phyloP scores from a whole-genome alignment of 495 filamentous ascomycete species.

The Monascus purpureus region DNA sequence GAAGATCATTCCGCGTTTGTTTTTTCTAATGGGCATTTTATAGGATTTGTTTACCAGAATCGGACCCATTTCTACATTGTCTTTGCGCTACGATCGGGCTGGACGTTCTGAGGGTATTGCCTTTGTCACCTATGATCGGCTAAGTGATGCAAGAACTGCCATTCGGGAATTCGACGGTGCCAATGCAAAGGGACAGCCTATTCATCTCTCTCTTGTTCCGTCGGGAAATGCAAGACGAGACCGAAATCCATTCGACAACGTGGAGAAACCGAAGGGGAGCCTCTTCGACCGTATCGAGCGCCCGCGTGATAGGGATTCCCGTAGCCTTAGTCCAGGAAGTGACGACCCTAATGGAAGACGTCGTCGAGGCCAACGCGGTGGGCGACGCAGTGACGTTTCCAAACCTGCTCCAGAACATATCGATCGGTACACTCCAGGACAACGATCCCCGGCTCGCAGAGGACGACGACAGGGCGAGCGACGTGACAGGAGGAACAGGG shows the following conservation, averaged over 20 bases:
- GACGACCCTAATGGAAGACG: constrained; percentile 16
- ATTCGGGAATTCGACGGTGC: constrained; percentile 77
- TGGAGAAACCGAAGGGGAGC: constrained; percentile 50
- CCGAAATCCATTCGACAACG: constrained; percentile 37
- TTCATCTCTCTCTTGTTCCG: constrained; percentile 59
- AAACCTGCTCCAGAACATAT: constrained; percentile 57
- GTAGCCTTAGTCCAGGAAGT: constrained; percentile 27
- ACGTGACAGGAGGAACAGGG: constrained; percentile 22
- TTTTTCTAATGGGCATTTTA: neutral
- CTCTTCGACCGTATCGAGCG: constrained; percentile 64
- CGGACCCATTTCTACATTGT: constrained; percentile 53
- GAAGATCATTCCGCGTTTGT: neutral
- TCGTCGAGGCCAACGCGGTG: constrained; percentile 33
- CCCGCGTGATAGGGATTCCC: constrained; percentile 19
- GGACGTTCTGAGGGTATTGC: constrained; percentile 82
- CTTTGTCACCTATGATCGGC: constrained; percentile 63
- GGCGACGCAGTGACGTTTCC: constrained; percentile 49
- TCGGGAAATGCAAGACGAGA: constrained; percentile 34
- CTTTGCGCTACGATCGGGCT: constrained; percentile 74
- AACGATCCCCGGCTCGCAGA: constrained; percentile 22
- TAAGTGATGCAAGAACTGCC: constrained; percentile 56
- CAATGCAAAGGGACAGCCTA: constrained; percentile 87
- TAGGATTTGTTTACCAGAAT: constrained; percentile 74
- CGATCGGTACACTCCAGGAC: constrained; percentile 72
- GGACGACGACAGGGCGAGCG: constrained; percentile 38